Evolutionary conservation across 2,329 filamentous ascomycete species (phyloP).

Genomic region (Cordyceps javanica): DNA sequence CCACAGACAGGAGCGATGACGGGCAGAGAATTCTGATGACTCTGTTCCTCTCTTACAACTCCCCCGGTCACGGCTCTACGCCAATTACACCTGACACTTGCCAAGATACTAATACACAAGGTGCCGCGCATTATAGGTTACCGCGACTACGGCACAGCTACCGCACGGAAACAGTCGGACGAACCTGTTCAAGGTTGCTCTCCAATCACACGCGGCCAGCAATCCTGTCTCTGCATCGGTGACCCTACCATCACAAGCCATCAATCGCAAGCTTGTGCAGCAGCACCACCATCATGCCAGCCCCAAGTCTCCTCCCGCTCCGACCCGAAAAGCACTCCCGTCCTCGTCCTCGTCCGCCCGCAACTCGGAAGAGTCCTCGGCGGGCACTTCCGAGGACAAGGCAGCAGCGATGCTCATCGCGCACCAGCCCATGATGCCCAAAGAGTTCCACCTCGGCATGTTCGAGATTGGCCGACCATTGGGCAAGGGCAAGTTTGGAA

Average conservation of each 20-base stretch:
- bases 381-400: constrained; percentile 39
- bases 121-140: constrained; percentile 17
- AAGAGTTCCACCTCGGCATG: constrained; percentile 82
- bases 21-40: not conserved
- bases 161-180: constrained; percentile 57
- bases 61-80: not conserved
- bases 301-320: constrained; percentile 40
- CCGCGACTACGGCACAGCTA: constrained; percentile 33
- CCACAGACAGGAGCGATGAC: not conserved
- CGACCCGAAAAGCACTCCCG: constrained; percentile 4
- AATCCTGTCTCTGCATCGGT: constrained; percentile 59
- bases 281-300: constrained; percentile 33
- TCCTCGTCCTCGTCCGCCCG: constrained; percentile 26
- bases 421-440: constrained; percentile 51
- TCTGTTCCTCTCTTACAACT: not conserved
- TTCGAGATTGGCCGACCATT: constrained; percentile 86
- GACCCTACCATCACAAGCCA: constrained; percentile 60
- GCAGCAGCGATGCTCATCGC: constrained; percentile 39
- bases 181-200: constrained; percentile 78
- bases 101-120: constrained; percentile 1
- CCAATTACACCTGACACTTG: not conserved
- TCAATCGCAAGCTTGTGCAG: constrained; percentile 41
- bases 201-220: constrained; percentile 64
- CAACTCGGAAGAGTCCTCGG: constrained; percentile 40
- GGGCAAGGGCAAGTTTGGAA: constrained; percentile 82